A percentile compares a stretch with the other conserved stretches of the same genome.
These are phyloP conservation scores for Alliaria petiolata DNA, from an alignment of 345 rosid species.

Conservation along the genomic window DNA sequence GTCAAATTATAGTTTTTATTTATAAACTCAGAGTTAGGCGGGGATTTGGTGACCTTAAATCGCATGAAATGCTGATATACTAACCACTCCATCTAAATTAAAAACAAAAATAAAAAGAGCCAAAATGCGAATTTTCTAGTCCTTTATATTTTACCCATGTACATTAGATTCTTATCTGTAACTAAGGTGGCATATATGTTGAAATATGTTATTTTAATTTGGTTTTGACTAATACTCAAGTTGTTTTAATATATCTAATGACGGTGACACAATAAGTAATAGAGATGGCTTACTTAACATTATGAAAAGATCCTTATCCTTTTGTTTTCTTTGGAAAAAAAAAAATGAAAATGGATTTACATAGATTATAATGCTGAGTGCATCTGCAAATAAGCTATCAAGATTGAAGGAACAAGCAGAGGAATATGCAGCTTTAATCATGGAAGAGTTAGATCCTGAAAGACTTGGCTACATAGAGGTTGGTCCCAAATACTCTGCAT, in stretches of 20 bases:
- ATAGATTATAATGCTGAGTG: slow-evolving; percentile 93
- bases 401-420: slow-evolving; percentile 96
- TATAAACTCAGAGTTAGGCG: slow-evolving; percentile 38
- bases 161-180: slow-evolving; percentile 38
- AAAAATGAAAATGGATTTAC: not conserved
- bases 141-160: slow-evolving; percentile 40
- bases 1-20: slow-evolving; percentile 15
- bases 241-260: slow-evolving; percentile 15
- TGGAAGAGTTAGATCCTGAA: slow-evolving; percentile 99
- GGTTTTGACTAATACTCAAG: slow-evolving; percentile 21
- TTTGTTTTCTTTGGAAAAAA: not conserved
- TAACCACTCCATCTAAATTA: slow-evolving; percentile 49
- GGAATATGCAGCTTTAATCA: slow-evolving; percentile 96
- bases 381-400: slow-evolving; percentile 89
- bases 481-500: slow-evolving; percentile 29
- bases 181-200: slow-evolving; percentile 9
- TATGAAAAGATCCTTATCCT: not conserved
- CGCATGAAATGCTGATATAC: slow-evolving; percentile 32
- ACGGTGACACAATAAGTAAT: slow-evolving; percentile 23
- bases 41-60: slow-evolving; percentile 60
- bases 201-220: not conserved
- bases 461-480: slow-evolving; percentile 98
- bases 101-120: not conserved
- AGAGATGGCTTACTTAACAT: slow-evolving; percentile 22
- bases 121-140: slow-evolving; percentile 30